Base-by-base conservation (phyloP, 2,329 filamentous ascomycete genomes). In the Pezicula rhizophila region DNA sequence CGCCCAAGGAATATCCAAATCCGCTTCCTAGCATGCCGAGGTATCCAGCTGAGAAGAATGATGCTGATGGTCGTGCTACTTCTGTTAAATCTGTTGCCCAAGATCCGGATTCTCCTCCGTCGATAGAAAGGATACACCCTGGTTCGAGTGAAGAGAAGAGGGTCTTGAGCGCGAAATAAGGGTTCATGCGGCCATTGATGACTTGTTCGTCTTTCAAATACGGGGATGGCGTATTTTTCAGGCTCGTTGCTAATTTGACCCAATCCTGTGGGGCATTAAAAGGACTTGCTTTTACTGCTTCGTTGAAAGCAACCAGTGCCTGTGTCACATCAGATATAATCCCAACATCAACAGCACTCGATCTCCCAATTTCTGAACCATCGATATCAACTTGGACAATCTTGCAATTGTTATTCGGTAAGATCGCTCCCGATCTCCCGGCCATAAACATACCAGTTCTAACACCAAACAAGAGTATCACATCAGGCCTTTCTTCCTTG, bases 1-100 rank as follows among this genome's bases (percentile, higher is more conserved):
- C 68, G 0, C 72, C 71, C 2, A 74, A 57, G 1, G 64, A 58
- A 52, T 74, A 74, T 4, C 71, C 71, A 61, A 68, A 74, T 4
- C 71, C 71, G 49, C 70, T 74, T 1, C 71, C 71, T 1, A 74
- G 60, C 57, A 73, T 72, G 2, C 72, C 71, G 1, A 74, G 61
- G 43, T 73, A 68, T 44, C 67, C 65, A 0, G 64, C 65, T 5
- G 59, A 45, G 8, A 58, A 59, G 8, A 69, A 57, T 2, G 55
- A 54, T 5, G 61, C 56, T 14, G 59, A 54, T 2, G 61, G 55
- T 31, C 57, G 42, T 8, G 63, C 56, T 37, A 50, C 40, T 45
- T 63, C 64, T 6, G 63, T 61, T 10, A 57, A 56, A 52, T 66
- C 65, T 2, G 61, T 58, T 2, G 64, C 59, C 63, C 67, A 71